Percentiles rank a stretch among this genome's conserved stretches.
phyloP scores from a whole-genome alignment of 1,284 basidiomycete genomes.

The Pulchroboletus neoregius region DNA sequence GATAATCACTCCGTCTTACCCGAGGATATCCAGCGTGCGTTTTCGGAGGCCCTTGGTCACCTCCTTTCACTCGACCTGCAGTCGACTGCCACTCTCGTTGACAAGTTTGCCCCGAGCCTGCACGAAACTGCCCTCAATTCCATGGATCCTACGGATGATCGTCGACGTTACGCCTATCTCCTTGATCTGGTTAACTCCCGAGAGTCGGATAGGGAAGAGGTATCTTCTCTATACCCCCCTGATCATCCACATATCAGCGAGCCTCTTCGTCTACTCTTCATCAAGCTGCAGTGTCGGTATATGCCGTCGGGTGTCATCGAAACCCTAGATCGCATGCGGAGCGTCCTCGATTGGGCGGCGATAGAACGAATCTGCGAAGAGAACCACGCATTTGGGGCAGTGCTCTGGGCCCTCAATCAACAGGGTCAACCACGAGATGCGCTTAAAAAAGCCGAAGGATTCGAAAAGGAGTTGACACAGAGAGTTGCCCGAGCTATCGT shows the following conservation, averaged over 20 bases:
- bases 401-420: conserved; percentile 79
- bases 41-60: conserved; percentile 57
- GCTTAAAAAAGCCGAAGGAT: conserved; percentile 60
- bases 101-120: conserved; percentile 59
- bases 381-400: conserved; percentile 66
- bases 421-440: conserved; percentile 63
- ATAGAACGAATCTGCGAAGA: conserved; percentile 66
- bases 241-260: conserved; percentile 41
- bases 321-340: conserved; percentile 54
- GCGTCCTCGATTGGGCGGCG: conserved; percentile 52
- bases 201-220: conserved; percentile 43
- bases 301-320: conserved; percentile 65
- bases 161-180: conserved; percentile 75
- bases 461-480: conserved; percentile 55
- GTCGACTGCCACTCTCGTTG: conserved; percentile 72
- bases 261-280: conserved; percentile 57
- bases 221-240: conserved; percentile 18
- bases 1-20: conserved; percentile 44
- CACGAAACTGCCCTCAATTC: conserved; percentile 58
- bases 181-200: conserved; percentile 63
- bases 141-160: conserved; percentile 43
- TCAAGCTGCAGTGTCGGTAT: conserved; percentile 70
- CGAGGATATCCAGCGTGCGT: conserved; percentile 46
- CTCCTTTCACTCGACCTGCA: conserved; percentile 62
- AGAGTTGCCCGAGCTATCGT: conserved; percentile 43